Base-by-base conservation (phyloP, 2,329 filamentous ascomycete species). In the Aureobasidium sp. region DNA sequence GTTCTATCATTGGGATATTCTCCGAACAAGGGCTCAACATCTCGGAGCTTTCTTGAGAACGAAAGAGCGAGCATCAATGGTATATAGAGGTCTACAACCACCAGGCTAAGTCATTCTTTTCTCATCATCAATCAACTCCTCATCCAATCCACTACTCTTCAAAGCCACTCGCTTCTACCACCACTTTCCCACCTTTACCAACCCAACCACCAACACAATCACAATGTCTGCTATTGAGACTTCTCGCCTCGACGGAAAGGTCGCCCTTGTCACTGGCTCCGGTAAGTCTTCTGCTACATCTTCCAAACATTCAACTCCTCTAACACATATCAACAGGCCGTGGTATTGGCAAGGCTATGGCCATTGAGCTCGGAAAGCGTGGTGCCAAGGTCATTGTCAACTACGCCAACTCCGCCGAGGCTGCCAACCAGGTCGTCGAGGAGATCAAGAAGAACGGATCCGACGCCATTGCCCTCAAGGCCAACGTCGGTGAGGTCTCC, bases 371-470 rank as follows among this genome's bases (percentile, higher is more conserved):
- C 60, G 85, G 81, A 62, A 78, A 79, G 63, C 82, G 84, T 62
- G 85, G 85, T 57, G 85, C 84, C 67, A 84, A 84, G 72, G 82
- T 86, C 57, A 79, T 84, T 62, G 81, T 86, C 70, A 86, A 85
- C 80, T 86, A 86, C 74, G 82, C 84, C 72, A 85, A 87, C 77
- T 83, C 82, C 69, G 74, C 78, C 62, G 78, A 82, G 55, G 81
- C 84, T 21, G 87, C 87, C 58, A 80, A 88, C 65, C 79, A 84
- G 68, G 80, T 88, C 61, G 86, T 89, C 62, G 74, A 81, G 57
- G 75, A 81, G 70, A 88, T 90, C 78, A 82, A 87, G 77, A 79
- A 79, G 67, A 73, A 78, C 60, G 85, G 85, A 59, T 79, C 80
- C 54, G 82, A 86, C 64, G 83, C 85, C 40, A 78, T 81, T 15